Evolutionary conservation across 192 early-diverging fungal species (phyloP), one percentile per base, ranked within the genome.

Genomic region (Coemansia sp.): DNA sequence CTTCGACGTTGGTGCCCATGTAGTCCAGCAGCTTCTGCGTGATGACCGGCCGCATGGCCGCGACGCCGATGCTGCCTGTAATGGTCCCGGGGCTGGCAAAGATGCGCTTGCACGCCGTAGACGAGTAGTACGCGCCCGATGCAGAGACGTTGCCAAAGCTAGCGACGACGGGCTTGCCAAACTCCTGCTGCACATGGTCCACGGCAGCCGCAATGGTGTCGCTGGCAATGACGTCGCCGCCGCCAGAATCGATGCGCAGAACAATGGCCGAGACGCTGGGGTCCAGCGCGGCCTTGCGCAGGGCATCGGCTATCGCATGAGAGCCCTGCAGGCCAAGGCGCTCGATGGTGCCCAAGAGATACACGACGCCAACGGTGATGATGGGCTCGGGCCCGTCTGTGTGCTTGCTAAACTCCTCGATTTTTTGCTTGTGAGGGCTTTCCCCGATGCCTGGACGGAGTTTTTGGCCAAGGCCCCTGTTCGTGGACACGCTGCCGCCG

Each of bases 31-130:
- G 68, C 71, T 85, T 78, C 10, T 58, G 55, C 2, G 86, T 83
- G 47, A 90, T 60, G 23, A 75, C 68, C 1, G 88, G 88, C 24
- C 81, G 58, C 50, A 83, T 51, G 0, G 83, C 51, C 0, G 87
- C 88, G 1, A 91, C 88, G 25, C 89, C 89, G 53, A 91, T 91
- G 34, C 85, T 86, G 36, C 89, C 89, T 6, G 89, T 91, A 6
- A 91, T 72, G 3, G 88, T 90, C 4, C 78, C 82, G 1, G 88
- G 88, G 45, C 65, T 73, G 23, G 85, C 85, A 49, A 89, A 65
- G 35, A 90, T 90, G 27, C 78, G 74, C 39, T 75, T 68, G 52
- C 84, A 86, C 19, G 76, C 69, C 3, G 83, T 65, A 2, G 85
- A 80, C 14, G 81, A 64, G 69, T 85, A 85, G 73, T 89, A 87